Evolutionary conservation across 1,139 yeast species (phyloP), one percentile per base, ranked within the genome.

Genomic region (Wickerhamomyces sp.): DNA sequence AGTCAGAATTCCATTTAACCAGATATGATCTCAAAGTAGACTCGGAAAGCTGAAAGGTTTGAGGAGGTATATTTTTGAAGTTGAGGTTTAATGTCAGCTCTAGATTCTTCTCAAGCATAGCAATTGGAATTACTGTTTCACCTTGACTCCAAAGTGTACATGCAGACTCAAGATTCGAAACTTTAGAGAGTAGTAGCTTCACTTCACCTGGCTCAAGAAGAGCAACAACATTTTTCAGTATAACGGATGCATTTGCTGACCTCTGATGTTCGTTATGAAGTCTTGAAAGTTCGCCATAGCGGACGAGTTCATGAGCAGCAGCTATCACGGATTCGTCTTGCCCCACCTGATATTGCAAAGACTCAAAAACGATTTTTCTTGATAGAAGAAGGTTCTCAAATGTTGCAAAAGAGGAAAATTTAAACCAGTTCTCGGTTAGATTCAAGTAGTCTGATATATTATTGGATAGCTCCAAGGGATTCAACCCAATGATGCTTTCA

Each of bases 1-100:
- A 84, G 37, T 71, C 75, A 0, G 88, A 73, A 46, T 80, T 68
- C 96, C 96, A 89, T 41, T 75, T 71, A 1, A 83, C 88, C 45
- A 88, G 62, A n/a, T 62, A 66, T 0, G 89, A 75, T 34, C 68
- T 66, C 1, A 81, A 55, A 30, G 69, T 56, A 4, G 67, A 61
- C 14, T 54, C 54, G 1, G 64, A 62, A 10, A 73, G 53, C 6
- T 57, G 58, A 33, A 72, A 48, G 6, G 51, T 46, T 1, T 52
- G 45, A 15, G 59, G 39, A 6, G 68, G 62, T 9, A 62, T 39
- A 2, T 7, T 37, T 10, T 6, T 7, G 10, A 39, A 43, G 1
- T 44, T 27, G 9, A 30, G n/a, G 14, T 18, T 30, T 3, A 35
- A 23, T 4, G 45, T 37, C 18, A 45, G 39, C 4, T 50, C 42